A percentile compares a stretch with the other conserved stretches of the same genome.
These are phyloP conservation scores for Selaginella tamariscina DNA, from an alignment of 75 land plant genomes.

Conservation along the genomic window DNA sequence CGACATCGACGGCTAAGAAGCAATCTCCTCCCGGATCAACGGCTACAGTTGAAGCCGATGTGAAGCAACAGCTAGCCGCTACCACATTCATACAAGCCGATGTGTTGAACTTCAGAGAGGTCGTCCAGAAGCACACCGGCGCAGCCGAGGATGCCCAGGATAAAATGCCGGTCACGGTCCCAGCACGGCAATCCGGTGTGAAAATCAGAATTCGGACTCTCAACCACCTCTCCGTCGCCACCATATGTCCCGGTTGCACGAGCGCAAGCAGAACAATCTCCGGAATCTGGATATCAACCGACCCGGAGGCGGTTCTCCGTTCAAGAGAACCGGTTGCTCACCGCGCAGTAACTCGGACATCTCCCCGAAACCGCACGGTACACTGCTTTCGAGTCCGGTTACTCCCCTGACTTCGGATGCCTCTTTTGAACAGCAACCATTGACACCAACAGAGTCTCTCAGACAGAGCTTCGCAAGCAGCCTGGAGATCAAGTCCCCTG, in stretches of 20 bases:
- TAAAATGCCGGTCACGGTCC: constrained; percentile 1
- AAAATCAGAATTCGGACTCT: neutral
- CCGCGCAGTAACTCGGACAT: neutral
- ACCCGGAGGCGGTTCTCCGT: neutral
- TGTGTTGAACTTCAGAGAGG: neutral
- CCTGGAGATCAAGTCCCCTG: neutral
- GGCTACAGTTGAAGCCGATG: neutral
- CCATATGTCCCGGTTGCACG: neutral
- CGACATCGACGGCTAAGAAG: neutral
- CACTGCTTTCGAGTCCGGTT: constrained; percentile 6
- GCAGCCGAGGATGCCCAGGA: constrained; percentile 7
- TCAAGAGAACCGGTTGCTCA: constrained; percentile 6
- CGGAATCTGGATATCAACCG: constrained; percentile 8
- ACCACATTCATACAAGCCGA: constrained; percentile 10
- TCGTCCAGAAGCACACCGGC: constrained; percentile 14
- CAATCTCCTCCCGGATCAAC: neutral
- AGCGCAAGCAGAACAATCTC: constrained; percentile 11
- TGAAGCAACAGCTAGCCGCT: constrained; percentile 7
- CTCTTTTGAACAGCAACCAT: neutral
- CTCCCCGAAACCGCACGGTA: neutral
- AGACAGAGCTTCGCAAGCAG: neutral
- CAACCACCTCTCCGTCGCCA: neutral
- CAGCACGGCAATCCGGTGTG: neutral
- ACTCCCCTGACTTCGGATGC: neutral
- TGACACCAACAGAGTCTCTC: neutral